Evolutionary conservation across 768 basidiomycete genomes (phyloP), one percentile per base, ranked within the genome.

Genomic region (Cubamyces lactineus): DNA sequence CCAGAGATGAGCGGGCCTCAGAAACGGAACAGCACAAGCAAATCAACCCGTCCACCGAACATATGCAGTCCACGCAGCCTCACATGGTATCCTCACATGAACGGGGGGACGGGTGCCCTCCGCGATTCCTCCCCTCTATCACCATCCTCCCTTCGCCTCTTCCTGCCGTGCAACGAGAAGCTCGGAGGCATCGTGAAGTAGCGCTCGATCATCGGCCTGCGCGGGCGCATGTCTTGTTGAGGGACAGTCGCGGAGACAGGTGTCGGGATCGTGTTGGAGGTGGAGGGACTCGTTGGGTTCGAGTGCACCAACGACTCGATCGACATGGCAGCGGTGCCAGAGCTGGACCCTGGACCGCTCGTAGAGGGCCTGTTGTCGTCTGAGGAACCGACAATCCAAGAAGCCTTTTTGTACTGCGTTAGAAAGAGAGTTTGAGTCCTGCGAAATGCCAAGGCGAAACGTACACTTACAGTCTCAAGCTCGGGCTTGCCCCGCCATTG

Each of bases 401-500:
- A 61, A 47, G 68, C 69, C 51, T 72, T 74, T 60, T 72, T 74
- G 54, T 73, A 72, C 73, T 74, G 59, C 12, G 19, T 42, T 19
- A 24, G 43, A 5, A 6, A 1, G 34, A 34, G 34, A 11, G 1
- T 4, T 34, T 34, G 34, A 34, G 34, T 9, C 34, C 11, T 1
- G 34, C 4, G 5, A 34, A 6, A 42, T 24, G 19, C 53, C 21
- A 50, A 46, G 9, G 38, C 54, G 23, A 50, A 17, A 42, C 15
- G 55, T 41, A 15, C 15, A 66, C 74, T 48, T 64, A 91, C 90
- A 3, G 86, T 88, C 74, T 91, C 89, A 8, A 94, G 80, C 67
- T 94, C 92, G 40, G 92, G 92, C 69, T 88, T 90, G 2, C 92
- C 92, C 66, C 91, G 78, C 92, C 92, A 94, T 54, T 82, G 83